These are phyloP conservation scores for Isoetes engelmannii DNA, from an alignment of 83 land plant species.

Conservation along the genomic window DNA sequence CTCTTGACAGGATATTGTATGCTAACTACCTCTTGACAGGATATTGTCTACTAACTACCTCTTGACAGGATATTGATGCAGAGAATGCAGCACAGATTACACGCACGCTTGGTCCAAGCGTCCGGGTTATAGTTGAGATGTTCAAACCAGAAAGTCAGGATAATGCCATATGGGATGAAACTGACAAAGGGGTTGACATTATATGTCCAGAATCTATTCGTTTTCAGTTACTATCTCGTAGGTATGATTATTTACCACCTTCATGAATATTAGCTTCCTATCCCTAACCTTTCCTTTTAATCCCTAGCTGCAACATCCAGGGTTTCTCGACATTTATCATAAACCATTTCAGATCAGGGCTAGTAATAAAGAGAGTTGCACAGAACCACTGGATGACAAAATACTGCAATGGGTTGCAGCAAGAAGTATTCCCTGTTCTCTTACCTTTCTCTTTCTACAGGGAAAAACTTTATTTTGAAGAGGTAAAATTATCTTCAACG, in stretches of 20 bases:
- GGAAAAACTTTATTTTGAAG: slow-evolving; percentile 29
- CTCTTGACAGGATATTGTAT: no score
- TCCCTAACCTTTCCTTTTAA: no score
- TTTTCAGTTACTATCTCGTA: slow-evolving; percentile 40
- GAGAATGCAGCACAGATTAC: slow-evolving; percentile 41
- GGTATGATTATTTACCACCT: no score
- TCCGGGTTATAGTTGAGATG: slow-evolving; percentile 42
- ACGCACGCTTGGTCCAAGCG: slow-evolving; percentile 29
- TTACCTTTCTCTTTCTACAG: slow-evolving; percentile 31
- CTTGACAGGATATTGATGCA: slow-evolving; percentile 37
- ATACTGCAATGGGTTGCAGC: slow-evolving; percentile 34
- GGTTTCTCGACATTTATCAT: slow-evolving; percentile 38
- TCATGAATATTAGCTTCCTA: no score
- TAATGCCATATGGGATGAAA: slow-evolving; percentile 42
- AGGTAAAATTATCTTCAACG: no score
- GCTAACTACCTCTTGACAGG: no score
- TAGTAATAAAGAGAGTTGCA: slow-evolving; percentile 11
- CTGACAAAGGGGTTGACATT: slow-evolving; percentile 33
- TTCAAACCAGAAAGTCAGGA: slow-evolving; percentile 36
- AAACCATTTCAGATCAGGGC: slow-evolving; percentile 36
- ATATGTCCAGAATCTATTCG: slow-evolving; percentile 44
- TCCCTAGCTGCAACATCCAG: slow-evolving; percentile 36
- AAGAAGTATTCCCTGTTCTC: slow-evolving; percentile 42
- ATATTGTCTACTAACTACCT: no score
- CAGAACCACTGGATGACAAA: slow-evolving; percentile 30